Evolutionary conservation across 208 protist genomes (phyloP), one percentile per base, ranked within the genome.

Genomic region (Zelonia costaricensis): DNA sequence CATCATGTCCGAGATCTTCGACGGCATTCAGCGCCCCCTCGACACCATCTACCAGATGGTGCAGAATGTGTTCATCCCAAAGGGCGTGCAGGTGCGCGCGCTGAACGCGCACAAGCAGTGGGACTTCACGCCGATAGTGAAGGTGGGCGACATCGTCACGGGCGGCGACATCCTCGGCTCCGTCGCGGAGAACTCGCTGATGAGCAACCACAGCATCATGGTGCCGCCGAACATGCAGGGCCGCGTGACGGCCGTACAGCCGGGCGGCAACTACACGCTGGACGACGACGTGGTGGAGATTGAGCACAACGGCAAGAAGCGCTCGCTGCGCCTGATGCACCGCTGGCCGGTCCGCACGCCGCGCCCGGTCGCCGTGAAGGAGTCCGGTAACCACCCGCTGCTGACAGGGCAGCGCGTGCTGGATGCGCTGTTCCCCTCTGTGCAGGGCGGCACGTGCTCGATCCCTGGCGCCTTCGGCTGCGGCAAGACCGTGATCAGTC

Each of bases 401-500:
- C 88, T 99, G 20, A 99, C 99, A 23, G 99, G 99, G 61, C 99
- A 99, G 89, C 96, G 99, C 78, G 98, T 99, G 31, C 87, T 99
- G 18, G 99, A 99, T 76, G 96, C 98, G 12, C 90, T 99, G 12
- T 99, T 99, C 92, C 98, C 99, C 38, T 92, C 91, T 25, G 98
- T 99, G 16, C 97, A 99, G 75, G 99, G 99, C 56, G 99, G 99
- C 61, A 99, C 99, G 25, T 99, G 98, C 74, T 96, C 98, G 62
- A 99, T 99, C 78, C 99, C 99, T 38, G 99, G 99, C 54, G 99
- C 99, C 56, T 99, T 99, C 79, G 99, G 99, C 67, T 99, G 98
- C 78, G 99, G 99, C 64, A 99, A 99, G 87, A 99, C 99, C 35
- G 99, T 99, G 55, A 99, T 99, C 82, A 99, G 98, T 30, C 99